Conservation (phyloP, 2,329 filamentous ascomycete genomes). For the Microdochium paspali region DNA sequence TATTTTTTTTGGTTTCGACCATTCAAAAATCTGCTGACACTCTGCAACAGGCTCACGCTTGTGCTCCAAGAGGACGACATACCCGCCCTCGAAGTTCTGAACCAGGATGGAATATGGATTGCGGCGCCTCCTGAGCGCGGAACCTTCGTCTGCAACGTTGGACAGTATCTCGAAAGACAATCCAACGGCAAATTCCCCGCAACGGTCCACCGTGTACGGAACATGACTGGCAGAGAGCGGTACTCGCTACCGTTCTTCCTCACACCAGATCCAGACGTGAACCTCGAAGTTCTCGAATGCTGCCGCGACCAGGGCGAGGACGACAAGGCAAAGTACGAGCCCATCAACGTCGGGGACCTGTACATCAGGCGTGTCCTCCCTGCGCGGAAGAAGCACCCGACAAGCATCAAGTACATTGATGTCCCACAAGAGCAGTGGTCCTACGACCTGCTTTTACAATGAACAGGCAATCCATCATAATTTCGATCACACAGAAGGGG, state of each 20-base stretch:
- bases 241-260: conserved; percentile 30
- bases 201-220: conserved; percentile 28
- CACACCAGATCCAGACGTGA: conserved; percentile 13
- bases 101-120: conserved; percentile 28
- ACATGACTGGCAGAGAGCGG: conserved; percentile 23
- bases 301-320: conserved; percentile 7
- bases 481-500: too few relatives aligned
- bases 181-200: conserved; percentile 26
- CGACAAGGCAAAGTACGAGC: conserved; percentile 11
- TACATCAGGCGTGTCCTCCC: conserved; percentile 22
- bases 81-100: conserved; percentile 26
- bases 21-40: background rate
- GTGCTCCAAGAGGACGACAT: conserved; percentile 18
- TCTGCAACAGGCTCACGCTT: conserved; percentile 22
- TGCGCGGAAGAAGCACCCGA: conserved; percentile 24
- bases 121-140: conserved; percentile 22
- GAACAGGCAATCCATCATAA: too few relatives aligned
- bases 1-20: background rate
- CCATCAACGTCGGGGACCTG: conserved; percentile 19
- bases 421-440: conserved; percentile 22
- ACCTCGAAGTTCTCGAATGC: conserved; percentile 13
- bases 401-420: conserved; percentile 22
- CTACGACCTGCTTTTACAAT: conserved; percentile 21
- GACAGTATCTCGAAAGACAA: conserved; percentile 27
- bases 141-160: conserved; percentile 29